Base-by-base conservation (phyloP, 2,329 filamentous ascomycete genomes). In the Hymenoscyphus linearis region DNA sequence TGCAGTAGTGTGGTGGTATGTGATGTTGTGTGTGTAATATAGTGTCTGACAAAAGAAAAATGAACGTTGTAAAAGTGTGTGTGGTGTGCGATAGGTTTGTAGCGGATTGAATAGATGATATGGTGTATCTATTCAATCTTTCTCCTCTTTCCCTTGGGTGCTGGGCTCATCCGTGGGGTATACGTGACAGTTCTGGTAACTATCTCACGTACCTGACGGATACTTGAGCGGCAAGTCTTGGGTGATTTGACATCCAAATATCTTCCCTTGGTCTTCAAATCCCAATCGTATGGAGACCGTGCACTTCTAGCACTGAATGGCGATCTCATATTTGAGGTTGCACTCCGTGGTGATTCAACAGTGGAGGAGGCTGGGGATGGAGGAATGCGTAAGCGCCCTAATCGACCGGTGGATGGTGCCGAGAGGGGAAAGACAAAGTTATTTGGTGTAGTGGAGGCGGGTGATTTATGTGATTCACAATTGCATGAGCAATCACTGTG, bases 161-260 rank as follows among this genome's bases (percentile, higher is more conserved):
- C 91, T 26, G 93, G 90, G 67, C 92, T 90, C 78, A 98, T 90
- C 66, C 87, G 82, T 64, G 86, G 89, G 73, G 90, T 96, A 76
- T 96, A 96, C 47, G 91, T 96, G 62, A 96, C 90, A 16, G 92
- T 97, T 68, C 92, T 84, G n/a, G 93, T 97, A 58, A 97, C 90
- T 4, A 97, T 91, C 74, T 97, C 92, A 59, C 91, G 82, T 62
- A 97, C 91, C 71, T 88, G 82, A 63, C 87, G 84, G 60, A 87
- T 80, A 68, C 81, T 86, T 35, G 86, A 85, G 66, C 81, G 82
- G 47, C 83, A 78, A 16, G 81, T 72, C 72, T 84, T 83, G 26
- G 82, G 76, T 58, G 77, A 69, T 72, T 79, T 79, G 71, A 78
- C 75, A 59, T 88, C 87, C 62, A 84, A 81, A 68, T 85, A 86